Evolutionary conservation across 2,329 filamentous ascomycete genomes (phyloP).

Genomic region (Fusarium caatingaense): DNA sequence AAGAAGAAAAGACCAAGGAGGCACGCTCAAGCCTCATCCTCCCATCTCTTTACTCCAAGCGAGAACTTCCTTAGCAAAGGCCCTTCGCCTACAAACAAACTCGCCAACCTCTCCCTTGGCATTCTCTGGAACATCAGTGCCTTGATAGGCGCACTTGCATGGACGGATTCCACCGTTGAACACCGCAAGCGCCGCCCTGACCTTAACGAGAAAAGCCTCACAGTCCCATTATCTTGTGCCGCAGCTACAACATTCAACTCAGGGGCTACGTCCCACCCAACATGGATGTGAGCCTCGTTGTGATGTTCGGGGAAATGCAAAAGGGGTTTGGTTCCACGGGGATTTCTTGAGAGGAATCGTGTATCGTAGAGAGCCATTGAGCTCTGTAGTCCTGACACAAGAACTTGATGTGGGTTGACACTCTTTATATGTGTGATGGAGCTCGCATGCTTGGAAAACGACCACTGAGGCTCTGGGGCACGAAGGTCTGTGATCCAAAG

Average conservation of each 20-base stretch:
- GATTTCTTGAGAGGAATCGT: conserved; percentile 53
- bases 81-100: conserved; percentile 60
- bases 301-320: conserved; percentile 62
- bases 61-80: conserved; percentile 41
- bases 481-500: conserved; percentile 62
- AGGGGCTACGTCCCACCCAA: conserved; percentile 64
- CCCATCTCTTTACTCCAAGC: too few relatives aligned
- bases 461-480: conserved; percentile 49
- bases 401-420: conserved; percentile 61
- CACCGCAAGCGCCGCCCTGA: conserved; percentile 56
- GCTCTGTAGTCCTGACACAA: conserved; percentile 63
- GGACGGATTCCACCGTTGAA: conserved; percentile 42
- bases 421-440: conserved; percentile 63
- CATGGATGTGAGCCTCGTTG: conserved; percentile 60
- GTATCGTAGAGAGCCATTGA: conserved; percentile 68
- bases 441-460: conserved; percentile 51
- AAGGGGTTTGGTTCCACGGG: conserved; percentile 52
- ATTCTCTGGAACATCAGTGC: conserved; percentile 60
- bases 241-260: conserved; percentile 64
- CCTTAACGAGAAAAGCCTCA: conserved; percentile 62
- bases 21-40: too few relatives aligned
- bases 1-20: too few relatives aligned
- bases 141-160: conserved; percentile 51
- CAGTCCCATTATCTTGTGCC: conserved; percentile 61
- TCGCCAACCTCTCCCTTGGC: conserved; percentile 57